Base-by-base conservation (phyloP, 495 filamentous ascomycete genomes). In the Neurospora cerealis region DNA sequence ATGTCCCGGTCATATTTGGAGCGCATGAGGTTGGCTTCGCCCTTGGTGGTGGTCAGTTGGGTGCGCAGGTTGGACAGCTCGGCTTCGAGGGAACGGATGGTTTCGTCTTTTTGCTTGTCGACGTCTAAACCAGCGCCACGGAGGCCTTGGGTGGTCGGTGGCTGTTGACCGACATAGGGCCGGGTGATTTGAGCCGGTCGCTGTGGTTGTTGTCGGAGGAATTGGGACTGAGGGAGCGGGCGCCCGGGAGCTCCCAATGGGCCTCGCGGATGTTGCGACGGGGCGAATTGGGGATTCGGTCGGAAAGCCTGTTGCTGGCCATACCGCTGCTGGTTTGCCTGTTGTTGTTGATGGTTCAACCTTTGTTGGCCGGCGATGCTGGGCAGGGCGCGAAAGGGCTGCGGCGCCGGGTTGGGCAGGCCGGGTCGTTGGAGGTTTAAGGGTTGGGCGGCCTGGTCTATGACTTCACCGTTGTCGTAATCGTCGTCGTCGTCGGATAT, bases 1-100 rank as follows among this genome's bases (percentile, higher is more conserved):
- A 88, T 72, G 71, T 88, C 85, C 21, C 79, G 80, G 5, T 87
- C 85, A 72, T 84, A 80, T 39, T 86, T 86, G 73, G 83, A 86
- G n/a, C 87, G 83, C 17, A 89, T 78, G 46, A 89, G 86, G 40
- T 85, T 80, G 62, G 86, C 85, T 71, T 89, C 87, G 10, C 87
- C 87, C 48, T 80, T 81, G 71, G 83, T 79, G 1, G 83, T 79
- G 32, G 78, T 85, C 28, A 86, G 80, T 74, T 85, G 81, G 0
- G 81, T 78, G 74, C 84, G 78, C 6, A 86, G 75, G 11, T 80
- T 83, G 2, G 80, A 73, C 36, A 87, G 75, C 17, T 77, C 76
- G 1, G 79, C 77, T 34, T 79, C 77, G 15, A 83, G 77, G 1
- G 78, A 74, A 2, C 77, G 46, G 38, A 81, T 70, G 24, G 80